Conservation (phyloP, 2,329 filamentous ascomycete species). For the Diaporthe aspalathi region DNA sequence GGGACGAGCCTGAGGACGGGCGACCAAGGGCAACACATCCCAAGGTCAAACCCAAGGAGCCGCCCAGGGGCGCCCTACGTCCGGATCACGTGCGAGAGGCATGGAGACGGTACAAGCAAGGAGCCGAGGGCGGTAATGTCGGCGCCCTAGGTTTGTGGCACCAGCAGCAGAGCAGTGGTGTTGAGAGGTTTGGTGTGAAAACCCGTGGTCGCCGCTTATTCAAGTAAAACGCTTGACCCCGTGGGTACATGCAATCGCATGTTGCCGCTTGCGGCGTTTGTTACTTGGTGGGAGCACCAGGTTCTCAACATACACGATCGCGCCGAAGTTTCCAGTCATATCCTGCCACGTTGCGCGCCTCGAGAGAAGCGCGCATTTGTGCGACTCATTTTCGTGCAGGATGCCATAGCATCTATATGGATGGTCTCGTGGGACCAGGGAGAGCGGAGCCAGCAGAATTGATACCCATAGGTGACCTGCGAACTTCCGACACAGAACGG, state of each 20-base stretch:
- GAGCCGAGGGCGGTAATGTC: slow-evolving; percentile 71
- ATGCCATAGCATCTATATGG: neutral
- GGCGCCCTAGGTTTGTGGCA: slow-evolving; percentile 72
- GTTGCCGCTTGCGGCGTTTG: neutral
- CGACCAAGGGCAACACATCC: slow-evolving; percentile 43
- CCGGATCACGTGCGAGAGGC: slow-evolving; percentile 83
- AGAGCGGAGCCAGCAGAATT: neutral
- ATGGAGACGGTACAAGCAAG: slow-evolving; percentile 73
- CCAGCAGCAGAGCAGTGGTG: slow-evolving; percentile 68
- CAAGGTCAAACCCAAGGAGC: slow-evolving; percentile 51
- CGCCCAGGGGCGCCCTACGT: slow-evolving; percentile 68
- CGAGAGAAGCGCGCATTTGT: neutral
- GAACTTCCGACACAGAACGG: neutral
- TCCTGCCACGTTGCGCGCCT: neutral
- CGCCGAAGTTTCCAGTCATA: neutral
- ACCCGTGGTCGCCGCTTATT: slow-evolving; percentile 66
- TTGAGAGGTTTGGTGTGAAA: slow-evolving; percentile 67
- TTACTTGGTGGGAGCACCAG: too few relatives aligned
- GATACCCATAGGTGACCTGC: slow-evolving; percentile 24
- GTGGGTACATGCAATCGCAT: neutral
- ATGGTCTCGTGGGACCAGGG: neutral
- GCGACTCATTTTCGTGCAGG: neutral
- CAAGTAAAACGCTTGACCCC: slow-evolving; percentile 50
- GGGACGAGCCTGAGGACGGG: slow-evolving; percentile 38
- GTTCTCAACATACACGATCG: neutral